Evolutionary conservation across 257 asterid species (phyloP).

Genomic region (Plantago elongata): DNA sequence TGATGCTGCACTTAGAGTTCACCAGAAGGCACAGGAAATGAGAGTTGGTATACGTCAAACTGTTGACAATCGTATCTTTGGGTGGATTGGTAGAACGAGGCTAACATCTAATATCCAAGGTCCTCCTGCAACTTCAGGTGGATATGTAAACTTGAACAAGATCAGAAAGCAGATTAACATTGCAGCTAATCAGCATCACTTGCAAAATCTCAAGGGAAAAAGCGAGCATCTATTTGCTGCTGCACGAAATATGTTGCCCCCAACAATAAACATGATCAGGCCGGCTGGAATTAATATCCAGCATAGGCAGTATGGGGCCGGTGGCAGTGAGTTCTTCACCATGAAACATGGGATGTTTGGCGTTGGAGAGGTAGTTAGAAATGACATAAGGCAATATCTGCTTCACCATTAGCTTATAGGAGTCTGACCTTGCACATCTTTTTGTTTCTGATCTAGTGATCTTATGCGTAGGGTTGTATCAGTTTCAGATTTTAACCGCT

Average conservation of each 20-base stretch:
- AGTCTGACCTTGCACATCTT: neutral
- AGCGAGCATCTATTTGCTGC: neutral
- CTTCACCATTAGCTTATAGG: constrained; percentile 18
- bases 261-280: constrained; percentile 41
- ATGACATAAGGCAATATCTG: constrained; percentile 64
- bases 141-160: neutral
- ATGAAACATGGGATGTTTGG: constrained; percentile 30
- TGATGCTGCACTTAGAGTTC: constrained; percentile 2
- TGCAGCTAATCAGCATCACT: neutral
- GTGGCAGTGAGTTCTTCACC: constrained; percentile 29
- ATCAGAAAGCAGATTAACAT: neutral
- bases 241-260: constrained; percentile 25
- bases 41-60: neutral
- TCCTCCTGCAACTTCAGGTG: neutral
- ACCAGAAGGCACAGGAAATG: neutral
- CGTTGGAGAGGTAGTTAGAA: constrained; percentile 40
- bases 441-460: neutral
- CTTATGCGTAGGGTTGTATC: neutral
- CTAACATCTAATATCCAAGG: neutral
- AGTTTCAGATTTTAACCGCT: no score
- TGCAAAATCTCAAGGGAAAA: constrained; percentile 1
- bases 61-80: neutral
- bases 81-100: neutral
- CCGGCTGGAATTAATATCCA: constrained; percentile 46
- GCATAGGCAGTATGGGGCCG: constrained; percentile 43